phyloP scores from a whole-genome alignment of 2,329 filamentous ascomycete genomes.

The Ophiostoma fasciatum region DNA sequence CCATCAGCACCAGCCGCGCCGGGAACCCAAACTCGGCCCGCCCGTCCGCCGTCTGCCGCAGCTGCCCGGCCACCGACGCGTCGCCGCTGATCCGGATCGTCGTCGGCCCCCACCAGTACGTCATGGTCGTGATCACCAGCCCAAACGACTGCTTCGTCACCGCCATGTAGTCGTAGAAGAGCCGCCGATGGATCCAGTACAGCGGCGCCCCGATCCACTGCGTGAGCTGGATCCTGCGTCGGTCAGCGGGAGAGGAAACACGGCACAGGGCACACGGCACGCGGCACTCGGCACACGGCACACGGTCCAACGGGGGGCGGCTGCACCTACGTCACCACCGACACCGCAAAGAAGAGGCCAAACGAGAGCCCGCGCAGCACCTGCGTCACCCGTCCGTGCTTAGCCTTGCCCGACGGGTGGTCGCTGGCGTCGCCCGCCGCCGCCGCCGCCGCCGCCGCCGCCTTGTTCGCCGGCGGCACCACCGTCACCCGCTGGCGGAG shows the following conservation, averaged over 20 bases:
- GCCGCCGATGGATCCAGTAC: constrained; percentile 59
- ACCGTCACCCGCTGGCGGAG: constrained; percentile 20
- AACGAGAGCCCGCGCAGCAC: constrained; percentile 37
- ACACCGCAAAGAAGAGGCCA: constrained; percentile 34
- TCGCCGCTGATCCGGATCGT: constrained; percentile 73
- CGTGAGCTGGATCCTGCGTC: constrained; percentile 47
- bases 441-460: constrained; percentile 10
- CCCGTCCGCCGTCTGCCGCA: constrained; percentile 54
- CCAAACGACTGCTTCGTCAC: constrained; percentile 77
- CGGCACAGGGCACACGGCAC: not conserved
- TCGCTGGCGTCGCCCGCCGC: constrained; percentile 8
- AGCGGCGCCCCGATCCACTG: constrained; percentile 65
- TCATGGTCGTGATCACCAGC: constrained; percentile 63
- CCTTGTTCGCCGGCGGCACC: constrained; percentile 18
- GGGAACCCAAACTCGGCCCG: constrained; percentile 67
- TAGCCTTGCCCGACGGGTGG: constrained; percentile 41
- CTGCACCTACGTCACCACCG: constrained; percentile 31
- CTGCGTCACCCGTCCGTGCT: constrained; percentile 35
- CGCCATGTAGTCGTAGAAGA: constrained; percentile 78
- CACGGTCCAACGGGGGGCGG: too few species aligned
- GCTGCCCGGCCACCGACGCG: constrained; percentile 60
- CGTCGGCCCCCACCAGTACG: constrained; percentile 77
- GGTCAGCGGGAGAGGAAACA: constrained; percentile 11
- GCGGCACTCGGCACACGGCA: not conserved
- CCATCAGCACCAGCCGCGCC: constrained; percentile 67